Percentiles rank a stretch among this genome's conserved stretches.
Evolutionary conservation across 192 early-diverging fungal species (phyloP).

Genomic region (Gigaspora rosea): DNA sequence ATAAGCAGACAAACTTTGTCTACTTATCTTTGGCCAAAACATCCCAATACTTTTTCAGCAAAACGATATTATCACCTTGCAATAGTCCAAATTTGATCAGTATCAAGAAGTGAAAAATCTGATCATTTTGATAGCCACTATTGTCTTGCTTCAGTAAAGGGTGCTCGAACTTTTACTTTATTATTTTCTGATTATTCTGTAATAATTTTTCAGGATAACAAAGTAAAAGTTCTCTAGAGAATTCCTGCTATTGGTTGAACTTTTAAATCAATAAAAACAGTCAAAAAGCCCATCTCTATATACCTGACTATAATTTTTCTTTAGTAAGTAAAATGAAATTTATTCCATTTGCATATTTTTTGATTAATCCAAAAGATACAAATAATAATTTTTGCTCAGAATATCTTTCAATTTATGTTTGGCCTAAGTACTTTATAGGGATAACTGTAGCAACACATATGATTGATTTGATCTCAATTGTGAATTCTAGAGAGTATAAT

Average conservation of each 20-base stretch:
- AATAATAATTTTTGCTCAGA: neutral
- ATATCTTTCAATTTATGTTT: neutral
- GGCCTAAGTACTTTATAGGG: neutral
- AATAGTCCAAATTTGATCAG: neutral
- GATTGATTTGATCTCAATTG: neutral
- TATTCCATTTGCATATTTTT: neutral
- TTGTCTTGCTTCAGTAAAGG: slow-evolving; percentile 5
- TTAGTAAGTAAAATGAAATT: neutral
- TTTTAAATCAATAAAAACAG: neutral
- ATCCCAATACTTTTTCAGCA: neutral
- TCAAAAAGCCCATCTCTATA: neutral
- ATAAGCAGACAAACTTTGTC: neutral
- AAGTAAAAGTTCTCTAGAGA: neutral
- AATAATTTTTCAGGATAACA: slow-evolving; percentile 2
- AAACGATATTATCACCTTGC: neutral
- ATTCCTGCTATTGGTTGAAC: neutral
- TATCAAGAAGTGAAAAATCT: neutral
- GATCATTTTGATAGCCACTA: neutral
- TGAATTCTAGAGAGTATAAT: neutral
- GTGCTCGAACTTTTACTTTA: neutral
- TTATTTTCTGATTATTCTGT: neutral
- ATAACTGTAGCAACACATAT: neutral
- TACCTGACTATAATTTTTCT: neutral
- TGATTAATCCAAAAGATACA: neutral
- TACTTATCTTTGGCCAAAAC: neutral